Evolutionary conservation across 306 rosid genomes (phyloP).

Genomic region (Malus sylvestris): DNA sequence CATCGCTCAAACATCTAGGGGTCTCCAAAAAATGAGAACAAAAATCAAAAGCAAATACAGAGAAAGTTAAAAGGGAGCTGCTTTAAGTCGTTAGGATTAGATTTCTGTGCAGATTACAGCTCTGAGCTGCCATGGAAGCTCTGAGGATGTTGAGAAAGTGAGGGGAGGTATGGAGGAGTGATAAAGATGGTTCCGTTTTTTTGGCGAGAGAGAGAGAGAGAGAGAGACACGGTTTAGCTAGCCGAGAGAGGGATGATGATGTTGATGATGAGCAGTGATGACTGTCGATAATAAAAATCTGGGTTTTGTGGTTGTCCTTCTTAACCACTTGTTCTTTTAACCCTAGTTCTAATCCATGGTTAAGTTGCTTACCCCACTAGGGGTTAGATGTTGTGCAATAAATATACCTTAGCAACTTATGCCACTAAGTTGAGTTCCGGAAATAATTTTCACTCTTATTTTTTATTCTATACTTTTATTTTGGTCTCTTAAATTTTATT

Average conservation of each 20-base stretch:
- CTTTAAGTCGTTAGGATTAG: constrained; percentile 36
- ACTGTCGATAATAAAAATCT: constrained; percentile 71
- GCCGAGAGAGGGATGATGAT: constrained; percentile 9
- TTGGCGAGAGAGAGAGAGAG: not conserved
- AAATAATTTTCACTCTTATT: too few relatives aligned
- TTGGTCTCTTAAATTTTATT: too few relatives aligned
- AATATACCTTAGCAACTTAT: constrained; percentile 25
- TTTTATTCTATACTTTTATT: too few relatives aligned
- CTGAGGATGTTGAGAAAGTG: not conserved
- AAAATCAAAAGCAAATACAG: not conserved
- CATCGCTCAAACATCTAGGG: constrained; percentile 54
- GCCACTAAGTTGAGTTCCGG: too few relatives aligned
- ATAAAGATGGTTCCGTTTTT: constrained; percentile 8
- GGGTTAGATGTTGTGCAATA: constrained; percentile 65
- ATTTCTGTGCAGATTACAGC: constrained; percentile 22
- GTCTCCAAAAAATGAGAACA: not conserved
- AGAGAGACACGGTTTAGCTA: not conserved
- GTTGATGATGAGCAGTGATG: constrained; percentile 45
- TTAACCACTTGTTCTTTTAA: constrained; percentile 81
- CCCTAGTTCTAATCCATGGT: constrained; percentile 90
- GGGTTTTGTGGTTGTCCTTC: constrained; percentile 77
- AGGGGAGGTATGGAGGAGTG: not conserved
- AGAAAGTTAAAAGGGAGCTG: not conserved
- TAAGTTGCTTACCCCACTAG: constrained; percentile 54
- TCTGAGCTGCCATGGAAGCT: constrained; percentile 22